These are phyloP conservation scores for Mycena citricolor DNA, from an alignment of 1,284 basidiomycete genomes.

Conservation along the genomic window DNA sequence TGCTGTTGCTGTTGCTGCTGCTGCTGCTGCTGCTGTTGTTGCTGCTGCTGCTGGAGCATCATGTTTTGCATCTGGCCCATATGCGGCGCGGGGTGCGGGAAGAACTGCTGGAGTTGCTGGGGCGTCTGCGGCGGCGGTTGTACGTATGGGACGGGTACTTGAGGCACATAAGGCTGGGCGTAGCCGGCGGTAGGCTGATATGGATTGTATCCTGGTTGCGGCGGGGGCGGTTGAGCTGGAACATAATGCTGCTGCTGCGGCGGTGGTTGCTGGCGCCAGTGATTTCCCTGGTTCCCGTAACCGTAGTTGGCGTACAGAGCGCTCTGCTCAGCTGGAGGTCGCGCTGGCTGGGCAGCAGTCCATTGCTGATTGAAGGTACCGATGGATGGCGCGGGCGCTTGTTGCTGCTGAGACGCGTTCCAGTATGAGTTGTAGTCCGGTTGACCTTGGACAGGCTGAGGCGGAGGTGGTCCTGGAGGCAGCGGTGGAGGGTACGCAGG, in stretches of 20 bases:
- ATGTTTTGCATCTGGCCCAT: conserved; percentile 45
- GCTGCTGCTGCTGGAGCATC: conserved; percentile 47
- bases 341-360: conserved; percentile 45
- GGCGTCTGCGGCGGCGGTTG: conserved; percentile 38
- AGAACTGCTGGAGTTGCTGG: conserved; percentile 35
- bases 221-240: conserved; percentile 39
- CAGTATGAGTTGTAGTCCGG: conserved; percentile 77
- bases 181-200: conserved; percentile 74
- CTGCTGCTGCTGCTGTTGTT: conserved; percentile 37
- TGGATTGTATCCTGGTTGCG: conserved; percentile 68
- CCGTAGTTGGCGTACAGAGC: conserved; percentile 83
- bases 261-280: conserved; percentile 66
- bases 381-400: conserved; percentile 45
- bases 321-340: conserved; percentile 70
- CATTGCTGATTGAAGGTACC: conserved; percentile 64
- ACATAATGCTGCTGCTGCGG: conserved; percentile 48
- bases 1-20: conserved; percentile 45
- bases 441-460: conserved; percentile 60
- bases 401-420: conserved; percentile 55
- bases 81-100: conserved; percentile 39
- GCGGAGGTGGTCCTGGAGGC: conserved; percentile 75
- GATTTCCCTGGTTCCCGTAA: conserved; percentile 62
- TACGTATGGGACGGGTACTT: conserved; percentile 41
- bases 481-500: conserved; percentile 73
- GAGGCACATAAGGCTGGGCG: conserved; percentile 66